Percentiles rank a stretch among this genome's conserved stretches.
These are phyloP conservation scores for Hippophae rhamnoides DNA, from an alignment of 306 rosid species.

Conservation along the genomic window DNA sequence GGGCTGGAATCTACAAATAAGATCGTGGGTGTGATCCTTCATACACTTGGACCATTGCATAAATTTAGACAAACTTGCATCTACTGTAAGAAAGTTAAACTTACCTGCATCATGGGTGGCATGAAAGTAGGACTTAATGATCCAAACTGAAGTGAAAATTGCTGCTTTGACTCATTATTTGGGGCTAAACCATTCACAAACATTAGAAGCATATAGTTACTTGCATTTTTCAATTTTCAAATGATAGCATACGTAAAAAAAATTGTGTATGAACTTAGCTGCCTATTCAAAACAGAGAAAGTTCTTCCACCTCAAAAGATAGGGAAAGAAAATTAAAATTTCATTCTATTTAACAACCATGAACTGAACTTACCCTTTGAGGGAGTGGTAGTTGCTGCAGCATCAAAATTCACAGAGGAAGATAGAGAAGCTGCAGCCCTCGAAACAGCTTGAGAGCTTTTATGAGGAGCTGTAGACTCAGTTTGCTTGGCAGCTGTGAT, in stretches of 20 bases:
- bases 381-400: constrained; percentile 37
- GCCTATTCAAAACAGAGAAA: not conserved
- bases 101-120: constrained; percentile 61
- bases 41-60: too few relatives aligned
- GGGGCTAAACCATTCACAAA: constrained; percentile 27
- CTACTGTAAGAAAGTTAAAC: not conserved
- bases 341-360: not conserved
- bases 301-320: not conserved
- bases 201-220: constrained; percentile 3
- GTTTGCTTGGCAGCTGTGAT: constrained; percentile 46
- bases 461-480: constrained; percentile 43
- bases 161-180: constrained; percentile 55
- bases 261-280: not conserved
- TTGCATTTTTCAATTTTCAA: constrained; percentile 18
- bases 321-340: not conserved
- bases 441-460: constrained; percentile 47
- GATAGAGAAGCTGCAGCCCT: constrained; percentile 64
- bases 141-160: constrained; percentile 74
- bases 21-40: too few relatives aligned
- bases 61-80: too few relatives aligned
- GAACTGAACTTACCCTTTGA: constrained; percentile 43
- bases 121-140: constrained; percentile 61
- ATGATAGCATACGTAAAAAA: too few relatives aligned
- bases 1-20: constrained; percentile 63
- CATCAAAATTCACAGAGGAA: constrained; percentile 40